These are phyloP conservation scores for Agrostemma githago DNA, from an alignment of 148 eudicot species.

Conservation along the genomic window DNA sequence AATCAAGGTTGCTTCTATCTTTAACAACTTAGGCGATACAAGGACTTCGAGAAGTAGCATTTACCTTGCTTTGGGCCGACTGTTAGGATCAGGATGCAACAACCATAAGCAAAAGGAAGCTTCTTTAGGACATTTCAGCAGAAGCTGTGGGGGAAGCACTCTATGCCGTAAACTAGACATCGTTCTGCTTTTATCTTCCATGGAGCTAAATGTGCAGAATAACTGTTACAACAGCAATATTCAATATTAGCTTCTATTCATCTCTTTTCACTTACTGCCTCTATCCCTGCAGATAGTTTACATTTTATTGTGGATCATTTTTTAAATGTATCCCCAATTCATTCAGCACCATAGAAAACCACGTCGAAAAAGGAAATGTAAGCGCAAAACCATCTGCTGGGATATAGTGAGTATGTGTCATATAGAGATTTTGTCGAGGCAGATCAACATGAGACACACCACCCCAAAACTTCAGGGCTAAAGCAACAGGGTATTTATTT, in stretches of 20 bases:
- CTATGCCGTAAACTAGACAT: slow-evolving; percentile 93
- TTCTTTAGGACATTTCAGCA: slow-evolving; percentile 95
- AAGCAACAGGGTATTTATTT: slow-evolving; percentile 13
- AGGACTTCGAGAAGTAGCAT: not conserved
- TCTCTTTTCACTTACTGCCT: not conserved
- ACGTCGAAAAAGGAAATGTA: not conserved
- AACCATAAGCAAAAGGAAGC: slow-evolving; percentile 98
- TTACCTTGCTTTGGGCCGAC: slow-evolving; percentile 85
- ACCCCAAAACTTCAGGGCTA: slow-evolving; percentile 13
- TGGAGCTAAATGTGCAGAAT: slow-evolving; percentile 69
- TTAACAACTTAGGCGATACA: not conserved
- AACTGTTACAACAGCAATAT: slow-evolving; percentile 45
- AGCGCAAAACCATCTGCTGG: not conserved
- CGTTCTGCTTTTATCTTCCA: slow-evolving; percentile 76
- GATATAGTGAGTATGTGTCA: not conserved
- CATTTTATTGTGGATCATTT: not conserved
- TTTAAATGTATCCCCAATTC: not conserved
- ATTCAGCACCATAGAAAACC: not conserved
- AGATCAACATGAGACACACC: not conserved
- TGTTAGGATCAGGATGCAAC: slow-evolving; percentile 82
- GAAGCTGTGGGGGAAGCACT: slow-evolving; percentile 88
- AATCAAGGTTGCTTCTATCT: not conserved
- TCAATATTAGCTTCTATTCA: slow-evolving; percentile 20
- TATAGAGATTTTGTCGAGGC: not conserved
- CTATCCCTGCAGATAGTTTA: not conserved